phyloP scores from a whole-genome alignment of 495 filamentous ascomycete species.

The Apodospora peruviana region DNA sequence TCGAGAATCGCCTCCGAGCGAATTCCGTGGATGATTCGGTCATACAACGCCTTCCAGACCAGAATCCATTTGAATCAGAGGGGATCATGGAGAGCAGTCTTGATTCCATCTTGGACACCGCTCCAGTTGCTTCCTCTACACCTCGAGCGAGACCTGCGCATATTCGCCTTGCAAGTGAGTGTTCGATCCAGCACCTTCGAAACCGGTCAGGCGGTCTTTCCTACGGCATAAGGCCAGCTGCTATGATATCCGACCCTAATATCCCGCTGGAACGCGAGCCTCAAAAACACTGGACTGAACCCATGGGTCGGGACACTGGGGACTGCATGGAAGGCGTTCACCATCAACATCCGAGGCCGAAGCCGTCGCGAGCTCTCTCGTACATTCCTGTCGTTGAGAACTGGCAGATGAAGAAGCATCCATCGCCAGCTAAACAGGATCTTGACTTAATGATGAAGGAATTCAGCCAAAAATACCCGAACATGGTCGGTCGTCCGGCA shows the following conservation, averaged over 20 bases:
- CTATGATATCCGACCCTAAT: background rate
- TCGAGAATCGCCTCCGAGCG: slow-evolving; percentile 12
- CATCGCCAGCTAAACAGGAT: slow-evolving; percentile 4
- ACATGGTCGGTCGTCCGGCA: background rate
- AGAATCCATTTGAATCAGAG: slow-evolving; percentile 11
- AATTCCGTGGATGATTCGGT: slow-evolving; percentile 5
- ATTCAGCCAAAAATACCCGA: slow-evolving; percentile 1
- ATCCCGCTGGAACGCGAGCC: background rate
- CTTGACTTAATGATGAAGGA: slow-evolving; percentile 5
- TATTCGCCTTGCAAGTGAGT: background rate
- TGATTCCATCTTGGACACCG: slow-evolving; percentile 4
- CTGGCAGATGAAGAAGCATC: slow-evolving; percentile 7
- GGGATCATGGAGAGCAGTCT: slow-evolving; percentile 6
- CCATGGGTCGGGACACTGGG: background rate
- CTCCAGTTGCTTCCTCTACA: slow-evolving; percentile 7
- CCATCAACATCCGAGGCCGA: background rate
- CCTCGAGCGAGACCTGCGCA: slow-evolving; percentile 1
- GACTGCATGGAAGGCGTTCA: no score
- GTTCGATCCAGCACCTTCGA: slow-evolving; percentile 6
- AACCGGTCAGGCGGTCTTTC: background rate
- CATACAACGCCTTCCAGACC: slow-evolving; percentile 1
- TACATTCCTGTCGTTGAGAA: slow-evolving; percentile 4
- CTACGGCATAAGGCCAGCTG: background rate
- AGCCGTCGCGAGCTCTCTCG: background rate
- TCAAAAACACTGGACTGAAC: background rate